Percentiles rank a stretch among this genome's conserved stretches.
Conservation (phyloP, 257 asterid genomes). For the Fraxinus pennsylvanica region DNA sequence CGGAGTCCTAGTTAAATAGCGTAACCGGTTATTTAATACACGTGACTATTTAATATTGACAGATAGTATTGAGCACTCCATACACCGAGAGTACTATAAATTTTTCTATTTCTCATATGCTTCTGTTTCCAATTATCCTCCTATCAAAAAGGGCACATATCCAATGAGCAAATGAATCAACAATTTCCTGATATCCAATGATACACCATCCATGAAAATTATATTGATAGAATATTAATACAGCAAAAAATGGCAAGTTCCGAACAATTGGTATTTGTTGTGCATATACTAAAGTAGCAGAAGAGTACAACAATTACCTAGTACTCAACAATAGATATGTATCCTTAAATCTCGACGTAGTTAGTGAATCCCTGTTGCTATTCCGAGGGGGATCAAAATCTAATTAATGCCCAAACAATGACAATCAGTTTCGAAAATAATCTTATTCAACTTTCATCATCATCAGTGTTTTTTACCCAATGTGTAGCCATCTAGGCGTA, state of each 20-base stretch:
- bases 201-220: background rate
- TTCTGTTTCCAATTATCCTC: background rate
- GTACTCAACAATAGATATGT: slow-evolving; percentile 37
- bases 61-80: too few relatives aligned
- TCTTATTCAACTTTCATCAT: slow-evolving; percentile 43
- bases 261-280: slow-evolving; percentile 35
- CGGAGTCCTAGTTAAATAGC: too few relatives aligned
- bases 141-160: background rate
- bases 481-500: slow-evolving; percentile 12
- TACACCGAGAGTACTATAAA: too few relatives aligned
- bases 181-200: background rate
- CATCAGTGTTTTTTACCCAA: slow-evolving; percentile 26
- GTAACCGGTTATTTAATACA: too few relatives aligned
- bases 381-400: slow-evolving; percentile 43
- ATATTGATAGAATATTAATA: slow-evolving; percentile 16
- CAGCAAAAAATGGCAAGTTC: slow-evolving; percentile 46
- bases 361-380: slow-evolving; percentile 44
- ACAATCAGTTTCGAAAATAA: slow-evolving; percentile 32
- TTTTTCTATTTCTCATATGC: too few relatives aligned
- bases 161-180: background rate
- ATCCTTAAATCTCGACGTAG: slow-evolving; percentile 33
- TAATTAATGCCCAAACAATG: slow-evolving; percentile 43
- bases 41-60: too few relatives aligned
- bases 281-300: slow-evolving; percentile 30
- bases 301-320: slow-evolving; percentile 53